phyloP scores from a whole-genome alignment of 2,329 filamentous ascomycete species.

The Metarhizium guizhouense region DNA sequence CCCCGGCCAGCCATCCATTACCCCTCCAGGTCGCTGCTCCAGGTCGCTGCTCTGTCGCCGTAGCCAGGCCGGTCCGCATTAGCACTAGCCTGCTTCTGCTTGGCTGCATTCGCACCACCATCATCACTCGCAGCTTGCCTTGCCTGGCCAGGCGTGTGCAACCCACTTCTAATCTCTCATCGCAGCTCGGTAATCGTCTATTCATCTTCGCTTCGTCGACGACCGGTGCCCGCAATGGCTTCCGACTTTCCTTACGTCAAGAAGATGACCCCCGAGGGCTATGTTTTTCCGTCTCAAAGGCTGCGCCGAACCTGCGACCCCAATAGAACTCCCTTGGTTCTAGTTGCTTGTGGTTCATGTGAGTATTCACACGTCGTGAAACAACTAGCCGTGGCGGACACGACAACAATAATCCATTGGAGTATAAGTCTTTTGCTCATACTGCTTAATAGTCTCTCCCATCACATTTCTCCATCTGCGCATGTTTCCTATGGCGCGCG shows the following conservation, averaged over 20 bases:
- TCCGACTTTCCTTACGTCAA: conserved; percentile 12
- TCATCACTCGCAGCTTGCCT: too few species aligned
- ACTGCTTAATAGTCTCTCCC: conserved; percentile 44
- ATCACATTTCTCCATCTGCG: conserved; percentile 70
- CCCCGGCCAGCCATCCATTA: too few species aligned
- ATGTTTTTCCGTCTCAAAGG: conserved; percentile 50
- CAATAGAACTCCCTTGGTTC: conserved; percentile 4
- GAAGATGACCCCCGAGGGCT: conserved; percentile 18
- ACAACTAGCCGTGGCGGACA: background rate
- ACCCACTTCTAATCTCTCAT: background rate
- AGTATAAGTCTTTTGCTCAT: background rate
- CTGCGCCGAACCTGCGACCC: conserved; percentile 44
- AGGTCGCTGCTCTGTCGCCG: too few species aligned
- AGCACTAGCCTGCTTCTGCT: too few species aligned
- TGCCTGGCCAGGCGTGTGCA: too few species aligned
- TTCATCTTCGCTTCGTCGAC: background rate
- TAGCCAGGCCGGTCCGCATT: too few species aligned
- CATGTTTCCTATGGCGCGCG: conserved; percentile 82
- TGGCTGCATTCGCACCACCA: background rate
- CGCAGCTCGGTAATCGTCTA: background rate
- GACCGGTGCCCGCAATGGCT: conserved; percentile 13
- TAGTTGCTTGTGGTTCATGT: conserved; percentile 53
- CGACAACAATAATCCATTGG: background rate
- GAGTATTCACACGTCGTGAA: conserved; percentile 8
- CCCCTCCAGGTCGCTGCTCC: too few species aligned